These are phyloP conservation scores for Phytophthora ohioensis DNA, from an alignment of 352 stramenopile genomes.

Conservation along the genomic window DNA sequence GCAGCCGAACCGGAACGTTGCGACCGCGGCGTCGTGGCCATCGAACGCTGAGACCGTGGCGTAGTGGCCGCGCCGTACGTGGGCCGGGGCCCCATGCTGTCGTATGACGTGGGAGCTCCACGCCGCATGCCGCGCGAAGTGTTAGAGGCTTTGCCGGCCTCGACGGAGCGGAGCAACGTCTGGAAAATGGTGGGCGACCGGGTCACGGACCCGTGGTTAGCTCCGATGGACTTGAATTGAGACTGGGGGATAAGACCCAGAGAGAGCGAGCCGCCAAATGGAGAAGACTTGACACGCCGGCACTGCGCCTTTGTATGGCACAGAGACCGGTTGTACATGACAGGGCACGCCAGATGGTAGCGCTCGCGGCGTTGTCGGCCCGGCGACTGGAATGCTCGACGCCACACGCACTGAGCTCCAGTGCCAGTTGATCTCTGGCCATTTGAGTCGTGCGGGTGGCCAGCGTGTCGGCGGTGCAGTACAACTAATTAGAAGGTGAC, in stretches of 20 bases:
- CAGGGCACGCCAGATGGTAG: conserved; percentile 26
- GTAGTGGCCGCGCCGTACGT: conserved; percentile 33
- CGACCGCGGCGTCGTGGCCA: conserved; percentile 30
- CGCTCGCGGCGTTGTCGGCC: conserved; percentile 17
- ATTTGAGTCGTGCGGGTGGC: conserved; percentile 14
- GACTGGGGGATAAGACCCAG: conserved; percentile 35
- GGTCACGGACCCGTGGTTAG: conserved; percentile 17
- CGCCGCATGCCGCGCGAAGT: conserved; percentile 45
- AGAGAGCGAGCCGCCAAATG: conserved; percentile 25
- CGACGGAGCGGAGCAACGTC: conserved; percentile 27
- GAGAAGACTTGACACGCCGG: conserved; percentile 12
- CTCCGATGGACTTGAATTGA: conserved; percentile 13
- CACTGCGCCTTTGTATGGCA: conserved; percentile 20
- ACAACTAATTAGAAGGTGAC: neutral
- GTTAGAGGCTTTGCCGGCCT: conserved; percentile 27
- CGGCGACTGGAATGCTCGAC: conserved; percentile 20
- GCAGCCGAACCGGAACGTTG: conserved; percentile 32
- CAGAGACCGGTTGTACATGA: conserved; percentile 32
- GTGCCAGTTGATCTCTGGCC: conserved; percentile 15
- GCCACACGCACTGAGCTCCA: conserved; percentile 9
- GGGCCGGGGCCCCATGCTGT: conserved; percentile 32
- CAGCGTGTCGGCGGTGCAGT: neutral
- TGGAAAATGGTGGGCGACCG: conserved; percentile 28
- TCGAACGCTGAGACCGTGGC: conserved; percentile 22
- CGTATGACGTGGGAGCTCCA: conserved; percentile 23